Percentiles rank a stretch among this genome's conserved stretches.
Evolutionary conservation across 1,139 yeast species (phyloP).

Genomic region (Sugiyamaella pinicola): DNA sequence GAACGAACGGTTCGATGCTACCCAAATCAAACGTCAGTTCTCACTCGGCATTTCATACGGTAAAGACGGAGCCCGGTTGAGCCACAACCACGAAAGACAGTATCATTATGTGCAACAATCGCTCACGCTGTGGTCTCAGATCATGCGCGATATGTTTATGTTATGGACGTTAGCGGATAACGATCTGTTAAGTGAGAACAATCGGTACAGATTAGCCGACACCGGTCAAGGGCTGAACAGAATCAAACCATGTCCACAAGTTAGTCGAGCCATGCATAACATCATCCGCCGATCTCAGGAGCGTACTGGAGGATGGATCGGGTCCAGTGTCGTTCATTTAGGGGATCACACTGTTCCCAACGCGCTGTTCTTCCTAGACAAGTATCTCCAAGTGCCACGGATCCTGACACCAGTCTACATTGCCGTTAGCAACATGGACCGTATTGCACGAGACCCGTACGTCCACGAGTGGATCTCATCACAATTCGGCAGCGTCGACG

Average conservation of each 20-base stretch:
- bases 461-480: slow-evolving; percentile 52
- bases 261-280: slow-evolving; percentile 67
- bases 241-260: slow-evolving; percentile 66
- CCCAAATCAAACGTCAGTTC: slow-evolving; percentile 44
- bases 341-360: slow-evolving; percentile 82
- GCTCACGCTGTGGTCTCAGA: slow-evolving; percentile 67
- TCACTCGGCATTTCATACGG: slow-evolving; percentile 67
- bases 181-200: slow-evolving; percentile 53
- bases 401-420: slow-evolving; percentile 68
- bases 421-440: slow-evolving; percentile 56
- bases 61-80: slow-evolving; percentile 62
- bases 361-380: slow-evolving; percentile 71
- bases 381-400: slow-evolving; percentile 73
- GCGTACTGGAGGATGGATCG: slow-evolving; percentile 68
- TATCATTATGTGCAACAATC: slow-evolving; percentile 71
- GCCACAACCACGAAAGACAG: slow-evolving; percentile 70
- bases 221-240: slow-evolving; percentile 80
- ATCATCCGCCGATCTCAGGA: slow-evolving; percentile 62
- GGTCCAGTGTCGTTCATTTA: slow-evolving; percentile 71
- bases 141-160: slow-evolving; percentile 71
- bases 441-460: slow-evolving; percentile 50
- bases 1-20: slow-evolving; percentile 52
- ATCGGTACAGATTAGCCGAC: slow-evolving; percentile 59
- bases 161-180: slow-evolving; percentile 73
- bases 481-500: slow-evolving; percentile 58